Evolutionary conservation across 2,329 filamentous ascomycete genomes (phyloP), one percentile per base, ranked within the genome.

Genomic region (Nemania diffusa): DNA sequence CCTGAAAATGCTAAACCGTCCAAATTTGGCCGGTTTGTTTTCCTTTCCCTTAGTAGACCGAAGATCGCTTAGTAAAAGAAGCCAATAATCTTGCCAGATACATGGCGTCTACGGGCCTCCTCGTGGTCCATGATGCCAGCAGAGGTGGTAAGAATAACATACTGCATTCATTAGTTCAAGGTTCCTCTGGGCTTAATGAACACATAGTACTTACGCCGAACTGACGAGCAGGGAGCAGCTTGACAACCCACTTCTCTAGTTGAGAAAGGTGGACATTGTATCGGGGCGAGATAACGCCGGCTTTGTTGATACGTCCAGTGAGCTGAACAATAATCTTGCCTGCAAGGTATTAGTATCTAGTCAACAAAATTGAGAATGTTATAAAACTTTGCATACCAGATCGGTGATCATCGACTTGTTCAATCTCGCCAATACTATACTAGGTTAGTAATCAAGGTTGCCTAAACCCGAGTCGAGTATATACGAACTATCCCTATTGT

Each of bases 101-200:
- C 96, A 88, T 99, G 96, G 91, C 98, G 98, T 84, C 96, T 90
- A 82, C 96, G 89, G 77, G 96, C 96, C 91, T 99, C 96, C 89
- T 99, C 96, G 88, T 99, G 96, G 88, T 99, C 96, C 95, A 99
- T 98, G 85, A 99, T 99, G 84, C 96, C 96, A 73, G 96, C 94
- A 69, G 94, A 97, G 85, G 96, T 99, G 84, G 96, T 99, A 80
- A 99, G 92, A 85, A 99, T 94, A 81, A 99, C 93, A 87, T 94
- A 97, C 68, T 69, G 6, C 15, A 15, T 1, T 29, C 6, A 40
- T 69, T 50, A 69, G 29, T 46, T 24, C 3, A 2, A 27, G 5
- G 32, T 37, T 42, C 29, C 37, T 4, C 17, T n/a, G 2, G 42
- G 6, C 6, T 29, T n/a, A 6, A 32, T 8, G 20, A 3, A 20